Base-by-base conservation (phyloP, 2,329 filamentous ascomycete species). In the Penicillium aurantiogriseum region DNA sequence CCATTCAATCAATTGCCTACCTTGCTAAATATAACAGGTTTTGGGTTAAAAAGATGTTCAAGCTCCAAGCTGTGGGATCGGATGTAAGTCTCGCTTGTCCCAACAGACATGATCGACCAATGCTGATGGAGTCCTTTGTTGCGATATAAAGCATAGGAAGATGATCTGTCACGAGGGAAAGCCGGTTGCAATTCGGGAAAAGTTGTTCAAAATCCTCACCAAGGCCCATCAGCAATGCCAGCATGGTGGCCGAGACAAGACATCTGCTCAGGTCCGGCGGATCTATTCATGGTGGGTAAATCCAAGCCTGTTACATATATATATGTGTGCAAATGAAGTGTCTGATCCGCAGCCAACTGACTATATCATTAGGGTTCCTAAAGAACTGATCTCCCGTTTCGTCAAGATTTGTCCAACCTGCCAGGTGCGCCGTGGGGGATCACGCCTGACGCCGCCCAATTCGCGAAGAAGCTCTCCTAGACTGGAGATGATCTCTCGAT, bases 31-130 rank as follows among this genome's bases (percentile, higher is more conserved):
- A 39, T 3, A 44, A 43, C 59, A 80, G 79, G 46, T 81, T 81
- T 59, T 81, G 79, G 79, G 79, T 79, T 25, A 81, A 81, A 63
- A 81, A 81, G 63, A 81, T 81, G 79, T 81, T 81, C 63, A 77
- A 77, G 51, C 71, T 81, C 42, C 72, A 77, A 54, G 67, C 73
- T 36, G 67, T 73, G 43, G 77, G 77, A 51, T 67, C 71, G 40
- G 70, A 76, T 64, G 77, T 79, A 64, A 57, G 76, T 67, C 58
- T 45, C 15, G 10, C 7, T 52, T 35, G n/a, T 27, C 25, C 48
- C 44, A 17, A 23, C 1, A 1, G 5, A 17, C 6, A 10, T 25
- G 4, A 27, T 25, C 3, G 17, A 39, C 9, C 33, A 5, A 23
- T 50, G 39, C 57, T 54, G 29, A 61, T 39, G 10, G 53, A 13